Evolutionary conservation across 2,329 filamentous ascomycete species (phyloP), one percentile per base, ranked within the genome.

Genomic region (Hysterium pulicare): DNA sequence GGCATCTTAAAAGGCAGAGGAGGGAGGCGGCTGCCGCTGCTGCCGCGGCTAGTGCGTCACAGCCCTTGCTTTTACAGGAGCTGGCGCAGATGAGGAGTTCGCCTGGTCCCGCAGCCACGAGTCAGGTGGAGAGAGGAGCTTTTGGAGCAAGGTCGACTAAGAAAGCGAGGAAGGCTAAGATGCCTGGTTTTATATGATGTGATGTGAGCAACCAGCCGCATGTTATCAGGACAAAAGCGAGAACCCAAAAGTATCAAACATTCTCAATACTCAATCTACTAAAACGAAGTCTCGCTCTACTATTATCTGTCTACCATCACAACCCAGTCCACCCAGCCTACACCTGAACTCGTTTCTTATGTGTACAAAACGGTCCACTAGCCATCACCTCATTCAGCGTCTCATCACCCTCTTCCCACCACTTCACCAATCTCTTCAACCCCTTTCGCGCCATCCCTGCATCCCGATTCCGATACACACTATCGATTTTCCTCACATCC

Each of bases 1-100:
- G 64, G 13, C 60, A 65, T n/a, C 55, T 68, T 4, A 66, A 58
- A 40, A 58, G 67, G 11, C 69, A 73, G 50, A 58, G 61, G 16
- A 60, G 66, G 6, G 69, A 74, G 40, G 50, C 61, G 41, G 64
- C 54, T 22, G 26, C 35, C n/a, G 42, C 28, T 9, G 35, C 23
- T 9, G 33, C 38, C 3, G 36, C 33, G 15, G n/a, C 40, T 19
- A 36, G 34, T 3, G 34, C 19, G 15, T 42, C 36, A 6, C 42
- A 48, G 26, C 30, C 38, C 21, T 37, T 35, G 13, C 23, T 35
- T 3, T 16, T 31, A 7, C 10, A 62, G 31, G 26, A 56, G 13
- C 43, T 53, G 33, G 31, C 19, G 5, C 34, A 54, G 42, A 30
- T 41, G 13, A 40, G 47, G 11, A 49, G 44, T 21, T 47, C 45